These are phyloP conservation scores for Ustilago nuda DNA, from an alignment of 1,284 basidiomycete genomes.

Conservation along the genomic window DNA sequence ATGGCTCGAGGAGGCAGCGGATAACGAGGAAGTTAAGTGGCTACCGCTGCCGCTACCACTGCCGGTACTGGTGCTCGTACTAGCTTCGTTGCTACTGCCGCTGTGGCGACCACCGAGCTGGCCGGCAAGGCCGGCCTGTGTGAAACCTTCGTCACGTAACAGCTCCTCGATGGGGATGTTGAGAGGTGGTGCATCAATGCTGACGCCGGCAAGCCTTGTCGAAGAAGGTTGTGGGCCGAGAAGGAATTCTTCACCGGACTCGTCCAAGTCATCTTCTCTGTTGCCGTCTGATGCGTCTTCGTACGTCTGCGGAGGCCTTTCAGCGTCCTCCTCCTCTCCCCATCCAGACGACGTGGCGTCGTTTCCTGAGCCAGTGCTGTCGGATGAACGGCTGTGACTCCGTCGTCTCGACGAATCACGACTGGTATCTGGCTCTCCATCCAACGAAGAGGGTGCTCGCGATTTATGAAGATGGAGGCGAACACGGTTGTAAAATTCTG, in stretches of 20 bases:
- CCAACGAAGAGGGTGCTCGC: slow-evolving; percentile 2
- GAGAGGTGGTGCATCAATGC: slow-evolving; percentile 33
- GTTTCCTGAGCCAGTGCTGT: slow-evolving; percentile 5
- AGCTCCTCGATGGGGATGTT: slow-evolving; percentile 52
- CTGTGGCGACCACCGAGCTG: not conserved
- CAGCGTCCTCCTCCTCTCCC: slow-evolving; percentile 11
- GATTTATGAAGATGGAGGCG: slow-evolving; percentile 2
- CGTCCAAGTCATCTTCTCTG: slow-evolving; percentile 15
- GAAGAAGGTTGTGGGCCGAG: not conserved
- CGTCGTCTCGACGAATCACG: slow-evolving; percentile 21
- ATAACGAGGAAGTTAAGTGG: not conserved
- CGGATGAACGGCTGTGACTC: slow-evolving; percentile 18
- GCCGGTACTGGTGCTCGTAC: slow-evolving; percentile 1
- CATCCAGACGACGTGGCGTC: slow-evolving; percentile 4
- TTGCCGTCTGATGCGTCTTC: slow-evolving; percentile 2
- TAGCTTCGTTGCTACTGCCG: slow-evolving; percentile 17
- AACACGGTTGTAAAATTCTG: slow-evolving; percentile 26
- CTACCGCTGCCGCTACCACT: slow-evolving; percentile 3
- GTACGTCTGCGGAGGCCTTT: not conserved
- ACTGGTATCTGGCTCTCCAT: slow-evolving; percentile 28
- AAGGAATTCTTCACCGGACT: not conserved
- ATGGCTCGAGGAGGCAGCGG: slow-evolving; percentile 13
- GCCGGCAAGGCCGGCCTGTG: slow-evolving; percentile 11
- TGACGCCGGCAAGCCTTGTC: not conserved
- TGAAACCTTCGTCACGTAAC: slow-evolving; percentile 30